Base-by-base conservation (phyloP, 1,284 basidiomycete genomes). In the Phlebopus sp. region DNA sequence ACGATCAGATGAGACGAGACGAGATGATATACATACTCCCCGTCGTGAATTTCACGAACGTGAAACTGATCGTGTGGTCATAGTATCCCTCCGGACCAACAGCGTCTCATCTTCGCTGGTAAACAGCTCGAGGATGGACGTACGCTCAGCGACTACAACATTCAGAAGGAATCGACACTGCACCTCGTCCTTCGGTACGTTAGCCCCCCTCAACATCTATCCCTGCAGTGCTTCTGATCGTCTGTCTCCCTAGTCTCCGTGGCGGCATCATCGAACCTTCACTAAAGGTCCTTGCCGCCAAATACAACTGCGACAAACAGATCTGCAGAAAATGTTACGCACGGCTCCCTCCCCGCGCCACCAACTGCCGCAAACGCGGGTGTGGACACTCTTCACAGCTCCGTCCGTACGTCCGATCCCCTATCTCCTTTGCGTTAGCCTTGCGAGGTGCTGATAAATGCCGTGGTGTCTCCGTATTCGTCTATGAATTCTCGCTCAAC, bases 321-420 rank as follows among this genome's bases (percentile, higher is more conserved):
- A 97, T 98, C 67, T 99, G 96, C 85, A 94, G 96, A 74, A 98
- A 98, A 76, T 98, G 97, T 81, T 99, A 99, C 75, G 96, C 96
- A 47, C 96, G 97, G 68, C 94, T 98, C 61, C 95, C 96, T 60
- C 95, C 94, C 50, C 93, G 96, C 75, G 96, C 96, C 39, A 97
- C 94, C 78, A 98, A 98, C 85, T 99, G 96, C 86, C 83, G 94
- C 69, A 96, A 97, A 79, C 78, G 88, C 56, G 78, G 80, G 59
- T 95, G 92, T 67, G 93, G 93, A 34, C 94, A 95, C 77, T 93
- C 92, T 51, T 90, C 88, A 54, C 92, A 97, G 71, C 91, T 97
- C 77, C 90, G 94, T 73, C 93, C 94, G 89, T 92, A 55, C 69
- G 87, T 84, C 21, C 35, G 41, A 23, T 29, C 17, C 42, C 27